Evolutionary conservation across 768 basidiomycete genomes (phyloP), one percentile per base, ranked within the genome.

Genomic region (Rhodosporidiobolus odoratus): DNA sequence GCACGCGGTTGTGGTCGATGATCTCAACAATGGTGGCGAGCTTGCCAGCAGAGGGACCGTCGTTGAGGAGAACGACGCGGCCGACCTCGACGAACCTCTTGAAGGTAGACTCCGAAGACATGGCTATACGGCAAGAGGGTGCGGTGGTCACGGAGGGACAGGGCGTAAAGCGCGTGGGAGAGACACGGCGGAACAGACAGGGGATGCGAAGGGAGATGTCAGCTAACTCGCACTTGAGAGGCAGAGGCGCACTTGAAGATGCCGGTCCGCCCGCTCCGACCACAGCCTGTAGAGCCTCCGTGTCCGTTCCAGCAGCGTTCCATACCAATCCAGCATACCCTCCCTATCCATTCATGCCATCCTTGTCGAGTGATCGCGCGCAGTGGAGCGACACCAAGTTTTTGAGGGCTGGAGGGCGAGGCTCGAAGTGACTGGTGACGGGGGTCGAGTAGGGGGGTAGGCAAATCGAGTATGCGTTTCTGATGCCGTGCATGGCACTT

Each of bases 71-170:
- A 80, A 97, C 92, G 72, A 97, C 92, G 79, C 95, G 91, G 79
- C 95, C 95, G 80, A 97, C 92, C 87, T 99, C 90, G 79, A 97
- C 94, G 82, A 95, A 97, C 73, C 92, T 91, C 83, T 89, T 88
- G 86, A 97, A 98, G 80, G 88, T 92, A 47, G 64, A 41, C 58
- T 66, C 69, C 43, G 69, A 59, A 50, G 71, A 73, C 71, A 67
- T 67, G 66, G 25, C 66, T 67, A 37, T 30, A 34, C 30, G 30
- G 35, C 15, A 34, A 35, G 53, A 6, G 53, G 4, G 35, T 25
- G 12, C n/a, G 50, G n/a, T 50, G 30, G 32, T 13, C 4, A 34
- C 5, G 54, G 23, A n/a, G 54, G 17, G 34, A 19, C 4, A 35
- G 32, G 19, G 54, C 34, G 54, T 34, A 25, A 3, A 27, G n/a